phyloP scores from a whole-genome alignment of 1,284 basidiomycete genomes.

The Coriolopsis trogii region DNA sequence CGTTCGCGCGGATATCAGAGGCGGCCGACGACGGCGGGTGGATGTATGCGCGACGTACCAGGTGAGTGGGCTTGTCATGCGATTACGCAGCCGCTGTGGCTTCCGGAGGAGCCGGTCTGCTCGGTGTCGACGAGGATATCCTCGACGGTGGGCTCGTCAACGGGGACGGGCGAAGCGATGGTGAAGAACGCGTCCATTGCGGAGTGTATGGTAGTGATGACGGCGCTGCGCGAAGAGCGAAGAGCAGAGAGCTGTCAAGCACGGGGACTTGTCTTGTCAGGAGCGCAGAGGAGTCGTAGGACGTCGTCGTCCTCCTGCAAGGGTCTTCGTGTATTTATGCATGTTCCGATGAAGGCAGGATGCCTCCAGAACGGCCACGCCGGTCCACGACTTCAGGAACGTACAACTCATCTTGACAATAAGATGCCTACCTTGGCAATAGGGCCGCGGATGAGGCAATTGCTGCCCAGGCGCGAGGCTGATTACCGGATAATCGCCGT shows the following conservation, averaged over 20 bases:
- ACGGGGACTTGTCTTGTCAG: conserved; percentile 2
- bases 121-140: conserved; percentile 19
- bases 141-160: conserved; percentile 18
- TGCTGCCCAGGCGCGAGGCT: conserved; percentile 7
- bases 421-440: conserved; percentile 7
- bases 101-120: conserved; percentile 1
- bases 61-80: conserved; percentile 11
- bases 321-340: conserved; percentile 9
- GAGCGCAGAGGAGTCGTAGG: not conserved
- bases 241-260: conserved; percentile 8
- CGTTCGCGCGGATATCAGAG: not conserved
- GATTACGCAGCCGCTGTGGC: conserved; percentile 15
- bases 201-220: not conserved
- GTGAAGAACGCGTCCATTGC: conserved; percentile 27
- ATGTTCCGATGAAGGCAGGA: not conserved
- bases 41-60: conserved; percentile 1
- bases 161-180: conserved; percentile 22
- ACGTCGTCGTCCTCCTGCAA: not conserved
- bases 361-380: not conserved
- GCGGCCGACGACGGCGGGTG: not conserved
- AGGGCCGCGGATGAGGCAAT: not conserved
- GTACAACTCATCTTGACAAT: conserved; percentile 12
- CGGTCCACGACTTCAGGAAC: conserved; percentile 11
- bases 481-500: conserved; percentile 8
- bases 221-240: conserved; percentile 6